Base-by-base conservation (phyloP, 2,329 filamentous ascomycete species). In the Ramularia endophylla region DNA sequence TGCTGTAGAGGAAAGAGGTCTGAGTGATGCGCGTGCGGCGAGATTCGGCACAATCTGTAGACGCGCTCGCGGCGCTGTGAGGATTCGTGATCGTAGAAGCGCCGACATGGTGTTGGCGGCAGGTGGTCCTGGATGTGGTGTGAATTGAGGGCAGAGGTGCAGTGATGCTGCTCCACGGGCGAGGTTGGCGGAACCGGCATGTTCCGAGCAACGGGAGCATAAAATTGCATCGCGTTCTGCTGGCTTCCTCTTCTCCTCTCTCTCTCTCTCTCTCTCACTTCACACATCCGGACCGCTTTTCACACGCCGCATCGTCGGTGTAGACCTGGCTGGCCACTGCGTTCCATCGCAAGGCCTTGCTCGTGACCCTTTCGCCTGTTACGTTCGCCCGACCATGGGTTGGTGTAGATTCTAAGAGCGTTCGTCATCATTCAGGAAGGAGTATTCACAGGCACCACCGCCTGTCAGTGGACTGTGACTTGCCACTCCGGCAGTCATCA, bases 21-120 rank as follows among this genome's bases (percentile, higher is more conserved):
- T 50, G 43, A 53, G 49, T 44, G 54, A 54, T 35, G 43, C 44
- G 32, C 51, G 54, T 35, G 52, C 44, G 42, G 48, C 39, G 38
- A 56, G 46, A 47, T 54, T 57, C 34, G 58, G 52, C 42, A 60
- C 43, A 31, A 62, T 54, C 38, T 60, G 58, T 20, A 60, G 55
- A 35, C 53, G 57, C 22, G 56, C 53, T 38, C 59, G 55, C n/a
- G 58, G 43, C 19, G 52, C 44, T 31, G 47, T 54, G 44, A 60
- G 55, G 34, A 61, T 47, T 35, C 57, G 54, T 6, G 57, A 44
- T 8, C 48, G 43, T 37, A 57, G 57, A 20, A 57, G 47, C 22
- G 56, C 50, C 30, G 58, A 57, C 58, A 61, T 61, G 27, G 34
- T 51, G 42, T 40, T 30, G 20, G 18, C 32, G 20, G 15, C 12